phyloP scores from a whole-genome alignment of 371 early-diverging fungal species.

The Rhizomucor miehei region DNA sequence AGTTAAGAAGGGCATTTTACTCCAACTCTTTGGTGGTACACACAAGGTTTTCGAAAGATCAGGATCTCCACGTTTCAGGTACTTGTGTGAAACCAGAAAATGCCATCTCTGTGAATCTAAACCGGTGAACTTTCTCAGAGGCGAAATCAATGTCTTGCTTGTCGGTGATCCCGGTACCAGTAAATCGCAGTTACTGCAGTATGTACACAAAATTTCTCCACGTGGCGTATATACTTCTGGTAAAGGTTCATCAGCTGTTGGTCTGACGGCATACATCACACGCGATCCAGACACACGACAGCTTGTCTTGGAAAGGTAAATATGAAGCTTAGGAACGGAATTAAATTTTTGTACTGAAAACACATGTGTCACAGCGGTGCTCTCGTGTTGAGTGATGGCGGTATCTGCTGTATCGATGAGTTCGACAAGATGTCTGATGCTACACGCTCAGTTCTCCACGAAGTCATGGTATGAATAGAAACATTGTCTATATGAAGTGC shows the following conservation, averaged over 20 bases:
- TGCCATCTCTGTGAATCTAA: neutral
- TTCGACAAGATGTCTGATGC: conserved; percentile 99
- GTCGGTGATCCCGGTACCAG: conserved; percentile 99
- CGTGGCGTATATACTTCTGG: conserved; percentile 99
- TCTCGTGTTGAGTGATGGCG: conserved; percentile 96
- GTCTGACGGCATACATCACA: conserved; percentile 98
- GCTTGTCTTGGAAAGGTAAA: conserved; percentile 91
- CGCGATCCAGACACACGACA: conserved; percentile 97
- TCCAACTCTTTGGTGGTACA: conserved; percentile 99
- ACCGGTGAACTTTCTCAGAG: conserved; percentile 46
- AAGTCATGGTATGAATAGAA: conserved; percentile 90
- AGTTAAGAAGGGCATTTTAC: conserved; percentile 96
- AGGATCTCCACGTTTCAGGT: conserved; percentile 67
- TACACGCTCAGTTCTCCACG: conserved; percentile 97
- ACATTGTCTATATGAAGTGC: neutral
- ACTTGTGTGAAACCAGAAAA: neutral
- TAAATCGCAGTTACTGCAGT: conserved; percentile 96
- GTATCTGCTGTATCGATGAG: conserved; percentile 99
- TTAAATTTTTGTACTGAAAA: neutral
- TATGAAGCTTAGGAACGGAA: neutral
- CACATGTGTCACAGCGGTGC: conserved; percentile 81
- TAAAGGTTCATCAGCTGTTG: conserved; percentile 98
- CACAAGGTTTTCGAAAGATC: conserved; percentile 72
- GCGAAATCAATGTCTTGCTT: conserved; percentile 97
- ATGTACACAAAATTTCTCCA: conserved; percentile 95